A percentile compares a stretch with the other conserved stretches of the same genome.
Conservation (phyloP, 805 yeast genomes). For the Babjeviella inositovora region DNA sequence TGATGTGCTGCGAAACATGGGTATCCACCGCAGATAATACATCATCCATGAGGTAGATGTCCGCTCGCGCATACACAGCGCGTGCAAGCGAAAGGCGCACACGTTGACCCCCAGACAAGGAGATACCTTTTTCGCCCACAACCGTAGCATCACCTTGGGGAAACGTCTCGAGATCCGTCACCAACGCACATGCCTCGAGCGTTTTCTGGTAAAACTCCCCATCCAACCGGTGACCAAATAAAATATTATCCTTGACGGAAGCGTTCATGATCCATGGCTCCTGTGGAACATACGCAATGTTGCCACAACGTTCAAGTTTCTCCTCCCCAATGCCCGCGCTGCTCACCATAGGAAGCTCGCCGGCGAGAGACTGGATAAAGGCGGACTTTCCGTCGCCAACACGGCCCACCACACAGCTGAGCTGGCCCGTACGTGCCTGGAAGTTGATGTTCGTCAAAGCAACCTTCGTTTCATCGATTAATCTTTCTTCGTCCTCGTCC, state of each 20-base stretch:
- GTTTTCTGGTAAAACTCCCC: constrained; percentile 10
- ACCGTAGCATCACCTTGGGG: constrained; percentile 21
- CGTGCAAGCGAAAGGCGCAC: constrained; percentile 26
- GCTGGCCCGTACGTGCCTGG: no score
- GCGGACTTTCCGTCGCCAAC: no score
- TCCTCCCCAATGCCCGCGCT: no score
- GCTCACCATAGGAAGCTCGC: no score
- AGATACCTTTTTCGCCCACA: constrained; percentile 26
- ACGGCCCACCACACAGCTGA: no score
- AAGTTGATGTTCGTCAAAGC: no score
- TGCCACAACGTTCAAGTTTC: no score
- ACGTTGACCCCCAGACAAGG: constrained; percentile 26
- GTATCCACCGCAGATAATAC: constrained; percentile 26
- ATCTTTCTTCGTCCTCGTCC: no score
- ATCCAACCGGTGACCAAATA: constrained; percentile 17
- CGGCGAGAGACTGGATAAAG: no score
- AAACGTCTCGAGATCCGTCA: constrained; percentile 15
- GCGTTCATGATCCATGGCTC: constrained; percentile 29
- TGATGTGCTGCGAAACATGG: constrained; percentile 19
- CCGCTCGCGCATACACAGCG: constrained; percentile 17
- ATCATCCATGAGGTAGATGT: constrained; percentile 20
- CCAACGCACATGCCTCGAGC: constrained; percentile 19
- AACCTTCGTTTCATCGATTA: no score
- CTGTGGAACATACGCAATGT: no score
- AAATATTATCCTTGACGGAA: constrained; percentile 21